These are phyloP conservation scores for Eucommia ulmoides DNA, from an alignment of 257 asterid species.

Conservation along the genomic window DNA sequence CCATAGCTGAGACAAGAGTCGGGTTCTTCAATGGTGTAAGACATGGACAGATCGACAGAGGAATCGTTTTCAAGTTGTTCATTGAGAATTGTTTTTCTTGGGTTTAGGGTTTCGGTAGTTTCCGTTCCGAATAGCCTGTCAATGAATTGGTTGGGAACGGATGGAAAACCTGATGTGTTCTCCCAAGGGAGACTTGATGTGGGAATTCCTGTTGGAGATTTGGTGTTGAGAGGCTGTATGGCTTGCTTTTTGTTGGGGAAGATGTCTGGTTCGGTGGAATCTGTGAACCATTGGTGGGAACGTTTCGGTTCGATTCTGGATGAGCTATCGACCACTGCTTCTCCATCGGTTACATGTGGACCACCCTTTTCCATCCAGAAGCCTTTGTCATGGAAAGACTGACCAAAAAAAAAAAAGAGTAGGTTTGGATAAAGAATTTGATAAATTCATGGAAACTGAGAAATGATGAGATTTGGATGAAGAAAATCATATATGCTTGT, in stretches of 20 bases:
- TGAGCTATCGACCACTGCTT: conserved; percentile 48
- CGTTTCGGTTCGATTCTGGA: conserved; percentile 56
- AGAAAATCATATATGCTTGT: too few relatives aligned
- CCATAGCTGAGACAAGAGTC: conserved; percentile 41
- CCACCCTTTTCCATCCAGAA: conserved; percentile 69
- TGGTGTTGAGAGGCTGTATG: conserved; percentile 32
- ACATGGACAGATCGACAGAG: conserved; percentile 60
- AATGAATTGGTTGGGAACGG: conserved; percentile 44
- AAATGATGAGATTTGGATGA: not conserved
- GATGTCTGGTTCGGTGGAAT: conserved; percentile 46
- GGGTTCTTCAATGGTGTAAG: conserved; percentile 51
- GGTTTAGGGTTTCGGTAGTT: conserved; percentile 23
- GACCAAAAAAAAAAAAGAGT: conserved; percentile 5
- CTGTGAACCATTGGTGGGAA: conserved; percentile 49
- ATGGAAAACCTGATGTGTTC: conserved; percentile 37
- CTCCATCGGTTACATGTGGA: conserved; percentile 41
- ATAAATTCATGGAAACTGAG: not conserved
- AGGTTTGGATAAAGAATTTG: not conserved
- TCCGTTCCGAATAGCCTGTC: conserved; percentile 61
- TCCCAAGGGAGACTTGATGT: conserved; percentile 58
- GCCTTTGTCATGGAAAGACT: conserved; percentile 53
- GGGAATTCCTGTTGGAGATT: conserved; percentile 32
- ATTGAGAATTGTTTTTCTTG: conserved; percentile 19
- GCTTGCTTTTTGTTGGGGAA: conserved; percentile 65
- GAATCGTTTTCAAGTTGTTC: conserved; percentile 42